Percentiles rank a stretch among this genome's conserved stretches.
These are phyloP conservation scores for Tanacetum coccineum DNA, from an alignment of 129 eudicot genomes.

Conservation along the genomic window DNA sequence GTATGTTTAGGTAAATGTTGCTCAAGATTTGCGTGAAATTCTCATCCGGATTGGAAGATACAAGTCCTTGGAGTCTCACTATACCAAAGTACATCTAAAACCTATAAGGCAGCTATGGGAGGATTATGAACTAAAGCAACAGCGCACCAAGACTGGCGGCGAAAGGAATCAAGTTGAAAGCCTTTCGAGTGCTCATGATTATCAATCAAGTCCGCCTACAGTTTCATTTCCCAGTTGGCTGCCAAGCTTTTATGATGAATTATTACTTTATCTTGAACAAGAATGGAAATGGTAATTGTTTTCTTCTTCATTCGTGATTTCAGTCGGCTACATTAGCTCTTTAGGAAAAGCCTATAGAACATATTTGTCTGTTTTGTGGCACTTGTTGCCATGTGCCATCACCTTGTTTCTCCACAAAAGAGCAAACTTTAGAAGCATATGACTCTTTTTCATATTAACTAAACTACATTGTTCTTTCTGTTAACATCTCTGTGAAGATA, in stretches of 20 bases:
- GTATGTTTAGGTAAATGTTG: constrained; percentile 58
- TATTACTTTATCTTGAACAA: constrained; percentile 90
- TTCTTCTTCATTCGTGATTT: constrained; percentile 13
- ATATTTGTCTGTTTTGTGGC: background rate
- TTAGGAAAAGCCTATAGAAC: constrained; percentile 13
- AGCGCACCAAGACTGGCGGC: constrained; percentile 43
- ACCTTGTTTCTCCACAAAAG: background rate
- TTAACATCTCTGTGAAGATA: constrained; percentile 9
- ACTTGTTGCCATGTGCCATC: constrained; percentile 11
- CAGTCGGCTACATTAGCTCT: constrained; percentile 16
- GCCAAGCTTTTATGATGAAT: constrained; percentile 84
- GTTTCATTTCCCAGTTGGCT: constrained; percentile 83
- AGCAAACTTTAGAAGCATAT: background rate
- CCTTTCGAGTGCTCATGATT: constrained; percentile 42
- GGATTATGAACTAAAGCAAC: constrained; percentile 71
- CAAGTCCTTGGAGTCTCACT: constrained; percentile 79
- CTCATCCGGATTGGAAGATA: constrained; percentile 91
- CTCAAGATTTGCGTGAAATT: constrained; percentile 90
- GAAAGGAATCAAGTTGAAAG: constrained; percentile 66
- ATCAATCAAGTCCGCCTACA: constrained; percentile 38
- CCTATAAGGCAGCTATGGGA: constrained; percentile 88
- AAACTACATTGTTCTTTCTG: background rate
- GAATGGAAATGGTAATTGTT: constrained; percentile 95
- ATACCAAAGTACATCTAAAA: constrained; percentile 83
- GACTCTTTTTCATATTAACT: background rate